Percentiles rank a stretch among this genome's conserved stretches.
Evolutionary conservation across 225 moss, liverwort and hornwort genomes (phyloP).

Genomic region (Physcomitrium patens): DNA sequence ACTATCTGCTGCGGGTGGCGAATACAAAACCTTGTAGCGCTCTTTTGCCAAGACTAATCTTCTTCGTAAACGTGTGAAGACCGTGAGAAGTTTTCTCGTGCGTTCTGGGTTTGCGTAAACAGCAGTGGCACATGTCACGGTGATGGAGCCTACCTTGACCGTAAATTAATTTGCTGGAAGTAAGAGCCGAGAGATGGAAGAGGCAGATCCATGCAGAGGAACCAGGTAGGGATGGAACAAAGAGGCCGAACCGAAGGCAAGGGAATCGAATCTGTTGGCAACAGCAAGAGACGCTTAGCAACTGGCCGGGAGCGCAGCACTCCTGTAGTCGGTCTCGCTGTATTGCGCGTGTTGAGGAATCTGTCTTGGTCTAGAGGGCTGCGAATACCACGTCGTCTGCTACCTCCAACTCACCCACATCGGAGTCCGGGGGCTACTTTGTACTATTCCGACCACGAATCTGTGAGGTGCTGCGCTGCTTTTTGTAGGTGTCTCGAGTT

Average conservation of each 20-base stretch:
- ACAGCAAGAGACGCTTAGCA: slow-evolving; percentile 32
- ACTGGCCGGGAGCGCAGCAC: slow-evolving; percentile 30
- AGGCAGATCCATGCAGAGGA: slow-evolving; percentile 34
- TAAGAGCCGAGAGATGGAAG: slow-evolving; percentile 46
- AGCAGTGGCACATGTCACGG: background rate
- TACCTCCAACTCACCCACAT: slow-evolving; percentile 36
- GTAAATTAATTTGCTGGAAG: slow-evolving; percentile 21
- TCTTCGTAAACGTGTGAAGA: background rate
- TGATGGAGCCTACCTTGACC: slow-evolving; percentile 25
- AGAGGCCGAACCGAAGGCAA: slow-evolving; percentile 38
- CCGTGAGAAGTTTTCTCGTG: slow-evolving; percentile 16
- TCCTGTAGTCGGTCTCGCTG: slow-evolving; percentile 43
- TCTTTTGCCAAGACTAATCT: background rate
- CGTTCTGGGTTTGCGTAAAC: slow-evolving; percentile 19
- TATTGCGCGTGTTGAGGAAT: slow-evolving; percentile 50
- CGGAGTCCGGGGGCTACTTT: slow-evolving; percentile 37
- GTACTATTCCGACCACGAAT: slow-evolving; percentile 51
- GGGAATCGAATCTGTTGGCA: slow-evolving; percentile 46
- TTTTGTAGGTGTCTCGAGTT: slow-evolving; percentile 52
- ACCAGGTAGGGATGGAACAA: slow-evolving; percentile 55
- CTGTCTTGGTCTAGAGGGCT: slow-evolving; percentile 50
- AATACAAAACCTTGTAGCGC: slow-evolving; percentile 5
- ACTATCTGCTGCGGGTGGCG: slow-evolving; percentile 19
- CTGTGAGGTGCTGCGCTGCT: slow-evolving; percentile 65
- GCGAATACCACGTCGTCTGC: slow-evolving; percentile 42